Conservation (phyloP, 805 yeast genomes). For the Candida sithepensis region DNA sequence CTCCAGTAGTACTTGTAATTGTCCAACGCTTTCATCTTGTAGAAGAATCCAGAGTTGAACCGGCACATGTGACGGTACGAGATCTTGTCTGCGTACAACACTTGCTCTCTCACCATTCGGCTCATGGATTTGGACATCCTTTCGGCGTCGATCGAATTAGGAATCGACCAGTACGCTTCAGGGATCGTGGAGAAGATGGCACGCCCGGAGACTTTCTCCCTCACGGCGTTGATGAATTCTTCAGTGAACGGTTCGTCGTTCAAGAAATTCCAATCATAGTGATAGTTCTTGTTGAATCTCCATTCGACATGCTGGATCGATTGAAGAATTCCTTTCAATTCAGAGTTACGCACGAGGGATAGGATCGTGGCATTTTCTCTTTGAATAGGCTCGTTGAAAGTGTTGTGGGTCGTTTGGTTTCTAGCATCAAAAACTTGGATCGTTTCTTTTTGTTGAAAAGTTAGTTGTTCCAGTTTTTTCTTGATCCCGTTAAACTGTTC, state of each 20-base stretch:
- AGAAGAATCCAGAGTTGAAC: constrained; percentile 49
- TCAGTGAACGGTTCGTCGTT: constrained; percentile 43
- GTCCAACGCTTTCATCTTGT: constrained; percentile 41
- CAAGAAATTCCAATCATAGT: constrained; percentile 44
- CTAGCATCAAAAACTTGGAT: not conserved
- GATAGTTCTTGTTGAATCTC: constrained; percentile 35
- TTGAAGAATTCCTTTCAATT: constrained; percentile 33
- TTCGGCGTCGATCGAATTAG: constrained; percentile 36
- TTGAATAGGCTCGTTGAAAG: not conserved
- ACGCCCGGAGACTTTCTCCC: constrained; percentile 36
- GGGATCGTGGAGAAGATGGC: constrained; percentile 43
- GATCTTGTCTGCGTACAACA: constrained; percentile 56
- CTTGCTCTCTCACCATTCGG: constrained; percentile 26
- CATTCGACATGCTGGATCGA: constrained; percentile 35
- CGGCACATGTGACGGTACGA: constrained; percentile 70
- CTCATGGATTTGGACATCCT: constrained; percentile 29
- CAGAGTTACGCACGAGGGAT: constrained; percentile 39
- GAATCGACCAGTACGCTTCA: constrained; percentile 44
- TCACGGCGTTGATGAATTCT: constrained; percentile 34
- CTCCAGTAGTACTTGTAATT: constrained; percentile 56
- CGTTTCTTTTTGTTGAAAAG: not conserved
- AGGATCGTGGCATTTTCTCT: constrained; percentile 62
- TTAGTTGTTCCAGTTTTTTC: not conserved
- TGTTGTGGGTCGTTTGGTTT: not conserved
- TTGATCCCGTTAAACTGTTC: not conserved